Conservation (phyloP, 345 rosid genomes). For the Citrus hindsii region DNA sequence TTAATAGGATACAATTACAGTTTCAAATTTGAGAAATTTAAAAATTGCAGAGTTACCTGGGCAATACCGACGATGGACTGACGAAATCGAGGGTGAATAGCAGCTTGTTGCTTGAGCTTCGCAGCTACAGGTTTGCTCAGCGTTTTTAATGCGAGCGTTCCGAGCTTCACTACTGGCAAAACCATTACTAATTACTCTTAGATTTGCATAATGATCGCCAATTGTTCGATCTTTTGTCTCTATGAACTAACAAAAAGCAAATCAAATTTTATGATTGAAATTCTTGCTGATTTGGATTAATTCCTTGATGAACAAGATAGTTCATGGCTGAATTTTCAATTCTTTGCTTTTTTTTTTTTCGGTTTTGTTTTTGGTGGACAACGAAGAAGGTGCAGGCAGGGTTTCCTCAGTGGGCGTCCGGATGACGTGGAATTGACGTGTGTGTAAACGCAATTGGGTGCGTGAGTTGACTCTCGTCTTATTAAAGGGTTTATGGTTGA, state of each 20-base stretch:
- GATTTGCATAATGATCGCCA: background rate
- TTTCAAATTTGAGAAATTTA: background rate
- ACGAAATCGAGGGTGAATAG: conserved; percentile 76
- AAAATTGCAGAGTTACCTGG: conserved; percentile 44
- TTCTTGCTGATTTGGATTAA: background rate
- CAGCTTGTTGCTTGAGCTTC: conserved; percentile 77
- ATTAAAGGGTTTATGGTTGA: background rate
- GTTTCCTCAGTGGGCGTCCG: background rate
- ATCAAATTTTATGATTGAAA: background rate
- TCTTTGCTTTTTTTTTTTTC: no score
- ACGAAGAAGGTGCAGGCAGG: background rate
- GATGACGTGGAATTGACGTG: conserved; percentile 5
- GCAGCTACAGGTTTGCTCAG: conserved; percentile 71
- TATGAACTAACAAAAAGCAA: background rate
- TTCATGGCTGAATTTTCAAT: background rate
- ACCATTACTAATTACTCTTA: conserved; percentile 36
- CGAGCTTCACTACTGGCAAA: conserved; percentile 68
- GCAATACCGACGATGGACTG: conserved; percentile 62
- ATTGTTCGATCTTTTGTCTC: conserved; percentile 2
- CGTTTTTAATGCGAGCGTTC: conserved; percentile 64
- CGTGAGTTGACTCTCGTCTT: background rate
- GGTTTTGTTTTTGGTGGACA: background rate
- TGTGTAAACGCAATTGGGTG: background rate
- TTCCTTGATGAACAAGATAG: background rate
- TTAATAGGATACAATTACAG: background rate